These are phyloP conservation scores for Exophiala oligosperma DNA, from an alignment of 2,329 filamentous ascomycete species.

Conservation along the genomic window DNA sequence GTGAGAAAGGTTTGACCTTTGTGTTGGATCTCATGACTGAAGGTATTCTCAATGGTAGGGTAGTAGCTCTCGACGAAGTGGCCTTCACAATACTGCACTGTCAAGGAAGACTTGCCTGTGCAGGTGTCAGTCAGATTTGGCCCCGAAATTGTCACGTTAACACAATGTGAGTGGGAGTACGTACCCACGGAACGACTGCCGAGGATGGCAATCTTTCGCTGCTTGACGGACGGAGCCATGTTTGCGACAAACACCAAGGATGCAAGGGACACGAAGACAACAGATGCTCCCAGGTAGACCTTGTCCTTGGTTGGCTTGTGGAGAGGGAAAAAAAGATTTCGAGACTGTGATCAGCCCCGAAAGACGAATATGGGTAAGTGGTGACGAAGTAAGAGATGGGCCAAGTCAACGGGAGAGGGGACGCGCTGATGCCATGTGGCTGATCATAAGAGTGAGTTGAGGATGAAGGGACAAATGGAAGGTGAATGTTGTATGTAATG, in stretches of 20 bases:
- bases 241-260: not conserved
- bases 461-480: slow-evolving; percentile 8
- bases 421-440: slow-evolving; percentile 6
- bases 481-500: slow-evolving; percentile 23
- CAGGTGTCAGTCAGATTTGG: slow-evolving; percentile 1
- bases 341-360: not conserved
- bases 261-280: not conserved
- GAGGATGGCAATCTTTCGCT: slow-evolving; percentile 93
- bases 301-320: not conserved
- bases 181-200: slow-evolving; percentile 88
- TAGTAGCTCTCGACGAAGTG: slow-evolving; percentile 99
- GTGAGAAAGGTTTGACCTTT: slow-evolving; percentile 92
- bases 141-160: not conserved
- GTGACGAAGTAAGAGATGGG: slow-evolving; percentile 1
- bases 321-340: slow-evolving; percentile 5
- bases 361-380: slow-evolving; percentile 10
- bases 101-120: slow-evolving; percentile 92
- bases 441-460: slow-evolving; percentile 6
- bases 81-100: slow-evolving; percentile 94
- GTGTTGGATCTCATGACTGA: slow-evolving; percentile 90
- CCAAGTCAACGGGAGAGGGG: slow-evolving; percentile 2
- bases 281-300: slow-evolving; percentile 1
- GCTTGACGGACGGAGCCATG: slow-evolving; percentile 75
- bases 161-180: slow-evolving; percentile 31
- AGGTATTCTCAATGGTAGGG: slow-evolving; percentile 98